These are phyloP conservation scores for Edaphochlamys debaryana DNA, from an alignment of 139 green algal species.

Conservation along the genomic window DNA sequence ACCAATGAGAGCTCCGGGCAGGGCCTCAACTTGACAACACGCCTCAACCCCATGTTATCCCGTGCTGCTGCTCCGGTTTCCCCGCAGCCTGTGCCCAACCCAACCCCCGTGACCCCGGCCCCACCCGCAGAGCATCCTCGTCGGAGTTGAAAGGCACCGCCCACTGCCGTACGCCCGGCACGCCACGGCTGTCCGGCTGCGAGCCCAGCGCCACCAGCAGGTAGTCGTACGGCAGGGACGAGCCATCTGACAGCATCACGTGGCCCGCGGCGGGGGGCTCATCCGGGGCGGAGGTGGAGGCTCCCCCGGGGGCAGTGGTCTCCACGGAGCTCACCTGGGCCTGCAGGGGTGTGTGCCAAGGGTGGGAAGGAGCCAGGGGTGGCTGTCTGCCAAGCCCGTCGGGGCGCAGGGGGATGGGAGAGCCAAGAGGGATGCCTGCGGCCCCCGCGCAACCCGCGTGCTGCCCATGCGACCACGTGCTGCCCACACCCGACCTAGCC, in stretches of 20 bases:
- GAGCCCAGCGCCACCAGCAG: conserved; percentile 90
- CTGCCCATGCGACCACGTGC: too few relatives aligned
- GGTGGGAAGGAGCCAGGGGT: too few relatives aligned
- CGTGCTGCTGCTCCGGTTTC: too few relatives aligned
- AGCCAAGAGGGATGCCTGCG: too few relatives aligned
- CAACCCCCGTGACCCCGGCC: too few relatives aligned
- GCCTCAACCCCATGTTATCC: too few relatives aligned
- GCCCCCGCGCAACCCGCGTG: too few relatives aligned
- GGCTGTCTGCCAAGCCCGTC: too few relatives aligned
- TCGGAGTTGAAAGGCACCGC: conserved; percentile 85
- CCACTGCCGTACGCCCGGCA: conserved; percentile 85
- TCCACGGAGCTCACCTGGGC: conserved; percentile 29
- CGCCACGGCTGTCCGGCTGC: conserved; percentile 56
- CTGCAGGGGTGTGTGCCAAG: not conserved
- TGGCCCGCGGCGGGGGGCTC: conserved; percentile 52
- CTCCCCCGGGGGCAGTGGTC: not conserved
- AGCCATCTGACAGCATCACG: conserved; percentile 69
- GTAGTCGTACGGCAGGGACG: conserved; percentile 85
- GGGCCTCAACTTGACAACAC: too few relatives aligned
- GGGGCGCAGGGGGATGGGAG: too few relatives aligned
- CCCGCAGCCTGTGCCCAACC: too few relatives aligned
- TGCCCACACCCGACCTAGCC: too few relatives aligned
- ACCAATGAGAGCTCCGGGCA: not conserved
- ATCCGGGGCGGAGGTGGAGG: not conserved
- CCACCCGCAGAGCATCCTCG: conserved; percentile 74